Conservation (phyloP, 306 rosid genomes). For the Lathyrus sativus region DNA sequence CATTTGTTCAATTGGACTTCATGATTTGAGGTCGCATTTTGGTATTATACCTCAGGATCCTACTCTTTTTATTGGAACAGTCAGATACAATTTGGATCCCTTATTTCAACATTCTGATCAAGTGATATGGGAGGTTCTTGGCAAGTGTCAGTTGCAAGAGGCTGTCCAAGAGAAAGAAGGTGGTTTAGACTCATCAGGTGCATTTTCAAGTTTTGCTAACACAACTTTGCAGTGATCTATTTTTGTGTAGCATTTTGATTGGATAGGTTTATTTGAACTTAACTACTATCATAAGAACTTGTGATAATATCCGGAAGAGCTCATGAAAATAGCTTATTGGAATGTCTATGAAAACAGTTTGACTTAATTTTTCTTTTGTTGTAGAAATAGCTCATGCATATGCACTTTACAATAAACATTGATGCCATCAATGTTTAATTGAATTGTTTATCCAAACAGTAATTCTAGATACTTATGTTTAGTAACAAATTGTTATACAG, state of each 20-base stretch:
- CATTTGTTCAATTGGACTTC: conserved; percentile 76
- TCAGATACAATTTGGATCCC: conserved; percentile 87
- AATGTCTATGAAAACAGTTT: too few species aligned
- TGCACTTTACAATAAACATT: too few species aligned
- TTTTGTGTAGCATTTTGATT: too few species aligned
- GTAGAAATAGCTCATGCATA: too few species aligned
- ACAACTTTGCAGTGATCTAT: not conserved
- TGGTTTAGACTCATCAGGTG: conserved; percentile 72
- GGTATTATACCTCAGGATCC: conserved; percentile 77
- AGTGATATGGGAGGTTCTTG: conserved; percentile 93
- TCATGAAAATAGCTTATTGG: too few species aligned
- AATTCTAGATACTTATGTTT: not conserved
- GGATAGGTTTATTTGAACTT: too few species aligned
- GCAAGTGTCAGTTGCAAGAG: conserved; percentile 79
- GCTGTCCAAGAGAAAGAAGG: conserved; percentile 70
- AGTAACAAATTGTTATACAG: conserved; percentile 39
- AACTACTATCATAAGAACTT: too few species aligned
- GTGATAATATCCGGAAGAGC: too few species aligned
- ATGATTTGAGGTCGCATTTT: conserved; percentile 77
- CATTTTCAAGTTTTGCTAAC: conserved; percentile 1
- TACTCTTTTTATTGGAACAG: conserved; percentile 57
- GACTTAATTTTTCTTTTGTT: too few species aligned
- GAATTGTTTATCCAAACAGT: too few species aligned
- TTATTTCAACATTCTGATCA: conserved; percentile 67
- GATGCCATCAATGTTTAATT: too few species aligned